These are phyloP conservation scores for Boletus rubescentipes DNA, from an alignment of 768 basidiomycete genomes.

Conservation along the genomic window DNA sequence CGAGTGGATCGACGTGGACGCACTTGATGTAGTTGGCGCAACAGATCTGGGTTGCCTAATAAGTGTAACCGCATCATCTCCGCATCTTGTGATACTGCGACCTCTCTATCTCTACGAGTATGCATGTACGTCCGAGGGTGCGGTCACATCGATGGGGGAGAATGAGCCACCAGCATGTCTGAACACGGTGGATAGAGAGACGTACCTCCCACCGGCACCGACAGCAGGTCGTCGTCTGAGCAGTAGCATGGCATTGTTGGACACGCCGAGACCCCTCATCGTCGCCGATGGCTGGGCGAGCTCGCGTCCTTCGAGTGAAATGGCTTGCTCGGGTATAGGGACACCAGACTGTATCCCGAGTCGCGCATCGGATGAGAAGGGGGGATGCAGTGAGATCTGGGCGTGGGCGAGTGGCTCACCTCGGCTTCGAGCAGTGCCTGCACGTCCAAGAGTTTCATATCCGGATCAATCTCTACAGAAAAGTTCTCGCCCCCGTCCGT, in stretches of 20 bases:
- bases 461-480: constrained; percentile 80
- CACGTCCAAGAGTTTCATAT: constrained; percentile 90
- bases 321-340: constrained; percentile 67
- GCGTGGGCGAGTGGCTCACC: constrained; percentile 47
- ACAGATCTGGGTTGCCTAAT: constrained; percentile 77
- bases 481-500: constrained; percentile 66
- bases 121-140: not conserved
- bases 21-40: constrained; percentile 72
- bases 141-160: not conserved
- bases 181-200: not conserved
- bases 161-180: not conserved
- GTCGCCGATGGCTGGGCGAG: constrained; percentile 66
- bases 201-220: constrained; percentile 42
- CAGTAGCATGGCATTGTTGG: constrained; percentile 60
- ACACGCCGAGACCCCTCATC: constrained; percentile 62
- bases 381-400: not conserved
- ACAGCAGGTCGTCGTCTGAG: constrained; percentile 60
- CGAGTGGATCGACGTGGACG: not conserved
- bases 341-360: constrained; percentile 62
- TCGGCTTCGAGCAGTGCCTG: constrained; percentile 94
- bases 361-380: not conserved
- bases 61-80: constrained; percentile 91
- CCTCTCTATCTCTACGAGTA: constrained; percentile 50
- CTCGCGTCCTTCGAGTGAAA: constrained; percentile 66
- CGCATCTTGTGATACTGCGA: constrained; percentile 73